Conservation (phyloP, 768 basidiomycete species). For the Amanita exitialis region DNA sequence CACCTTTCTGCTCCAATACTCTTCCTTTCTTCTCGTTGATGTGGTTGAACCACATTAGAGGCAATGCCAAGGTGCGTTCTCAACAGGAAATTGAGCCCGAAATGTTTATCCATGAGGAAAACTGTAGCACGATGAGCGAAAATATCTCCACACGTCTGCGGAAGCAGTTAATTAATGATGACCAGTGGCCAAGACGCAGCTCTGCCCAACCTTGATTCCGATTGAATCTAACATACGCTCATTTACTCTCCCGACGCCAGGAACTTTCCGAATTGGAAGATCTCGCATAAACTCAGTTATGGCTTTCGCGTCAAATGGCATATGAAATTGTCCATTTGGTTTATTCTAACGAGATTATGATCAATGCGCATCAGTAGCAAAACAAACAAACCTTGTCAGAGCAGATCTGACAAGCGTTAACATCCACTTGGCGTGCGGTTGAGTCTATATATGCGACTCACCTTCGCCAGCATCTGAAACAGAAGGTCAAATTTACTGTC, state of each 20-base stretch:
- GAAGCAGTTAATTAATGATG: not conserved
- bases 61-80: conserved; percentile 80
- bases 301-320: conserved; percentile 51
- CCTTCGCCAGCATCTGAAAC: conserved; percentile 83
- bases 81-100: conserved; percentile 69
- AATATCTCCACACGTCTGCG: conserved; percentile 85
- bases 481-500: conserved; percentile 9
- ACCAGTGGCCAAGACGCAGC: conserved; percentile 4
- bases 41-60: conserved; percentile 71
- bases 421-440: not conserved
- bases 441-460: conserved; percentile 18
- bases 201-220: conserved; percentile 59
- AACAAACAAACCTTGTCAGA: conserved; percentile 64
- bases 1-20: conserved; percentile 90
- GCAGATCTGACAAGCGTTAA: conserved; percentile 51
- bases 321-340: conserved; percentile 84
- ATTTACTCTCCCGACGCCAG: conserved; percentile 84
- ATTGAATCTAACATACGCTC: conserved; percentile 83
- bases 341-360: conserved; percentile 53
- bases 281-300: conserved; percentile 73
- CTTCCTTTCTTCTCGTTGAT: conserved; percentile 74
- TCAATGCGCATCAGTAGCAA: not conserved
- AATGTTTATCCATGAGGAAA: conserved; percentile 80
- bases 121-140: conserved; percentile 63
- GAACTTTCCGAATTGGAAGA: conserved; percentile 79